Conservation (phyloP, 2,329 filamentous ascomycete genomes). For the Uncinocarpus reesii region DNA sequence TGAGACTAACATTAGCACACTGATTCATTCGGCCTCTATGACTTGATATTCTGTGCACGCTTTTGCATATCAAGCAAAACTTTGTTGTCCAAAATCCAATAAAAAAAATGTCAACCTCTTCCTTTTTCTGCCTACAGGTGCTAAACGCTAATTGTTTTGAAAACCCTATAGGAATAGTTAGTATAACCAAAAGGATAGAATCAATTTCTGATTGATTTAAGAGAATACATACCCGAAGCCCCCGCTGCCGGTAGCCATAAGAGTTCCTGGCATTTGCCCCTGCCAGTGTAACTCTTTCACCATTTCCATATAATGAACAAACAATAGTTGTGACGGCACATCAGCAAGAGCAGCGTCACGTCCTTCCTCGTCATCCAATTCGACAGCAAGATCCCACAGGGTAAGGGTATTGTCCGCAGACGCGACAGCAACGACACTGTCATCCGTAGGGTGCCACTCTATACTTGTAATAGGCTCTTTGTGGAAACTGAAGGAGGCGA, state of each 20-base stretch:
- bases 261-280: constrained; percentile 78
- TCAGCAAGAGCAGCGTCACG: constrained; percentile 78
- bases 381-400: constrained; percentile 91
- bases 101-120: not conserved
- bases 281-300: constrained; percentile 98
- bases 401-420: constrained; percentile 91
- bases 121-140: not conserved
- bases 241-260: constrained; percentile 82
- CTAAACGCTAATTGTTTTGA: constrained; percentile 76
- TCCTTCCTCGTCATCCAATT: constrained; percentile 94
- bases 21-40: no score
- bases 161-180: constrained; percentile 45
- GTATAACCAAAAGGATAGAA: constrained; percentile 4
- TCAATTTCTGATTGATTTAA: no score
- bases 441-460: constrained; percentile 95
- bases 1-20: no score
- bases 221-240: constrained; percentile 53
- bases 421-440: constrained; percentile 87
- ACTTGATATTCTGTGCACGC: no score
- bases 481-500: constrained; percentile 93
- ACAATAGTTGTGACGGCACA: constrained; percentile 86
- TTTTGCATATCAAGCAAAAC: constrained; percentile 6
- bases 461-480: constrained; percentile 92
- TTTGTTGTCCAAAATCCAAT: no score
- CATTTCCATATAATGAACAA: constrained; percentile 91